Evolutionary conservation across 2,329 filamentous ascomycete genomes (phyloP), one percentile per base, ranked within the genome.

Genomic region (Aspergillus sp.): DNA sequence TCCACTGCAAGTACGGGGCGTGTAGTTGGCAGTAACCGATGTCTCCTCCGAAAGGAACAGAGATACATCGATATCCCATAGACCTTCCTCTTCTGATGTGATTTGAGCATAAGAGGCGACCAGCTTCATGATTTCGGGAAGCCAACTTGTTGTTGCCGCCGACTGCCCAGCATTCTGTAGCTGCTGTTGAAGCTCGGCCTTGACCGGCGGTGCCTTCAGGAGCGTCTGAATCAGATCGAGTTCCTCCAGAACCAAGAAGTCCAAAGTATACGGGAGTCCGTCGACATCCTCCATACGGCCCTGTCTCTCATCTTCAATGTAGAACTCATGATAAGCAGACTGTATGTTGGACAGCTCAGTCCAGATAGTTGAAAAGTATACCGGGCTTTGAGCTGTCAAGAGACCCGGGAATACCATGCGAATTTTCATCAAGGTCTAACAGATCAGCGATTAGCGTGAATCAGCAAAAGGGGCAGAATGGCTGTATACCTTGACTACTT

Each of bases 21-120:
- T 97, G 78, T 98, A 99, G 75, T 98, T 98, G 32, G 93, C 91
- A 11, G 92, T 96, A 17, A 97, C 90, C 2, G 92, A 94, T 2
- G 92, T 94, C 78, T 98, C 94, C 76, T 99, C 95, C 0, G 92
- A 94, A 50, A 99, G 83, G 77, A 96, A 99, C 2, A 99, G 85
- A 60, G 96, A 98, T 67, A 96, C 90, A 75, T 99, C 95, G 64
- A 97, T 92, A 68, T 97, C 92, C 95, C 95, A 99, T 8, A 99
- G 79, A 7, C 91, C 92, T 77, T 97, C 92, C 72, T 98, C 95
- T 75, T 99, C 95, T 27, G 87, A 88, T 2, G 90, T 93, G 68
- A 99, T 96, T 66, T 94, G 91, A 11, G 92, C 89, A 76, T 96
- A 98, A 1, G 88, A 87, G 19, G 92, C 87, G 8, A 92, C 86